These are phyloP conservation scores for Aaosphaeria arxii DNA, from an alignment of 2,329 filamentous ascomycete genomes.

Conservation along the genomic window DNA sequence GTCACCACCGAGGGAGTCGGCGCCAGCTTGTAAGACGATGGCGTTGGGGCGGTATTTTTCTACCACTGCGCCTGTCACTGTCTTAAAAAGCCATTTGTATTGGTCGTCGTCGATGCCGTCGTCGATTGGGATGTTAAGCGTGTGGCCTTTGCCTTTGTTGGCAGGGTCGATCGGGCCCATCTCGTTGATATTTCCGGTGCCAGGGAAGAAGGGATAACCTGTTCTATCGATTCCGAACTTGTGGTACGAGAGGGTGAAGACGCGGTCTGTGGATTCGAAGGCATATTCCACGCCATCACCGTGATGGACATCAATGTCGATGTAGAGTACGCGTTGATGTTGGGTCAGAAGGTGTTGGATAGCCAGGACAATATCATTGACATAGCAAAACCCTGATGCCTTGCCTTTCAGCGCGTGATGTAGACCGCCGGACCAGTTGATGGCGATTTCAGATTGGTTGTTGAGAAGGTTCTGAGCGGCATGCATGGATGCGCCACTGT, in stretches of 20 bases:
- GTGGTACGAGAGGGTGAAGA: slow-evolving; percentile 93
- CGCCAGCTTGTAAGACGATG: slow-evolving; percentile 93
- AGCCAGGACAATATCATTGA: slow-evolving; percentile 96
- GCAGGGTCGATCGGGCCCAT: slow-evolving; percentile 79
- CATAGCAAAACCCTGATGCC: slow-evolving; percentile 95
- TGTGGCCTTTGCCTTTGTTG: slow-evolving; percentile 84
- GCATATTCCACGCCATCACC: slow-evolving; percentile 89
- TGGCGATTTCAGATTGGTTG: slow-evolving; percentile 87
- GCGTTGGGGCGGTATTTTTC: slow-evolving; percentile 82
- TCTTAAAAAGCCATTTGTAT: slow-evolving; percentile 82
- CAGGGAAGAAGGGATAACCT: slow-evolving; percentile 72
- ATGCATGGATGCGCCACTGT: slow-evolving; percentile 85
- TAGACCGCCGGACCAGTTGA: slow-evolving; percentile 95
- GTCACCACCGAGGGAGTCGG: slow-evolving; percentile 91
- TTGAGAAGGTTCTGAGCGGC: slow-evolving; percentile 86
- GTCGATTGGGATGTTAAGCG: slow-evolving; percentile 84
- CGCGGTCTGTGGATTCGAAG: slow-evolving; percentile 83
- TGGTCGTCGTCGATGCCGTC: slow-evolving; percentile 90
- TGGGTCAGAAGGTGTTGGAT: slow-evolving; percentile 83
- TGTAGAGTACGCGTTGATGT: slow-evolving; percentile 84
- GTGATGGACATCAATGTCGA: slow-evolving; percentile 91
- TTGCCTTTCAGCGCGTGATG: slow-evolving; percentile 95
- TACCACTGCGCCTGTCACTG: slow-evolving; percentile 73
- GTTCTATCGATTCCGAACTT: slow-evolving; percentile 75
- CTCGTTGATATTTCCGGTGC: slow-evolving; percentile 81